Conservation (phyloP, 169 alveolate species). For the Amoebophrya sp. region DNA sequence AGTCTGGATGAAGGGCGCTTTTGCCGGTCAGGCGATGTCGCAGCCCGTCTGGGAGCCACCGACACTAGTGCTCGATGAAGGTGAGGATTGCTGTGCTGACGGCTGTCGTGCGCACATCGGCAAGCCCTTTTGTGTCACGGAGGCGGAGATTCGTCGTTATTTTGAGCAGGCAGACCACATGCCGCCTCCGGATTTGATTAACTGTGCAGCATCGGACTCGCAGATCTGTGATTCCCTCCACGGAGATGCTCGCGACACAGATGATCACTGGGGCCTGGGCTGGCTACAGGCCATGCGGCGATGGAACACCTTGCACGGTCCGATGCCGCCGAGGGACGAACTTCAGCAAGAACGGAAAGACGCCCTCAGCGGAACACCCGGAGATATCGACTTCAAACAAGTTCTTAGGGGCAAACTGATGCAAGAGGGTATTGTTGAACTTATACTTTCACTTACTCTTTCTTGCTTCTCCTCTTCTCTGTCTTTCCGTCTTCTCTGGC, state of each 20-base stretch:
- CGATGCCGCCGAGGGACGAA: not conserved
- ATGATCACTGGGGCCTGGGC: not conserved
- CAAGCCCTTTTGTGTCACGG: not conserved
- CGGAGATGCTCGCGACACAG: not conserved
- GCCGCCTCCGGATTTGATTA: not conserved
- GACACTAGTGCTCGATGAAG: not conserved
- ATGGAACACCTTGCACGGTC: not conserved
- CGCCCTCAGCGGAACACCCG: not conserved
- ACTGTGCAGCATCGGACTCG: not conserved
- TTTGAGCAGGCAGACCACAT: not conserved
- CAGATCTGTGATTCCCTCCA: not conserved
- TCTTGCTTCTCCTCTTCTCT: no score
- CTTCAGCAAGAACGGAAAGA: not conserved
- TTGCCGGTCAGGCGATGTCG: no score
- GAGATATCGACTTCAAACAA: not conserved
- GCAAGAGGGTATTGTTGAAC: no score
- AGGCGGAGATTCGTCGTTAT: not conserved
- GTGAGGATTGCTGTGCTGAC: not conserved
- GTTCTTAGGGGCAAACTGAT: no score
- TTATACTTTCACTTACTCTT: no score
- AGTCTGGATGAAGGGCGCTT: no score
- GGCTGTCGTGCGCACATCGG: not conserved
- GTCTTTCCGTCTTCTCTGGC: no score
- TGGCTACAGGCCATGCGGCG: not conserved
- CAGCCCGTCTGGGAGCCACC: not conserved